Evolutionary conservation across 768 basidiomycete genomes (phyloP), one percentile per base, ranked within the genome.

Genomic region (Tulasnella sp.): DNA sequence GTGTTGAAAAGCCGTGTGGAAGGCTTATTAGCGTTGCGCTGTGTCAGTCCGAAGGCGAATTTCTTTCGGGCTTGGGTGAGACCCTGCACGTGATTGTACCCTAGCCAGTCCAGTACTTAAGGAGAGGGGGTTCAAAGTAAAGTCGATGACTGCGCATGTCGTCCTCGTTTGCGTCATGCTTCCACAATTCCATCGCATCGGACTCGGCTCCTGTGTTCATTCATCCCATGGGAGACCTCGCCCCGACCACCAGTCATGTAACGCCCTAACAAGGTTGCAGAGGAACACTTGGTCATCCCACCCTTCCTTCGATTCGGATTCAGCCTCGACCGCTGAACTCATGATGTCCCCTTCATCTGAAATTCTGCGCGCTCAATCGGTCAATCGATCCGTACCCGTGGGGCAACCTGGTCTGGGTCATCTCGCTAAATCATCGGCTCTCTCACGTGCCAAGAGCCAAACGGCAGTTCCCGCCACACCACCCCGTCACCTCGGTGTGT

Each of bases 321-420:
- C 26, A 67, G 61, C 61, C 26, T 35, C 61, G 61, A 67, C 61
- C 61, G 61, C 26, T 67, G 61, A 67, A 67, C 61, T 67, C 61
- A 67, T 67, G 61, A 67, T 67, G 61, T 29, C 32, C 61, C 26
- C 61, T 32, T 35, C 26, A 15, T 67, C 61, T 67, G 23, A 23
- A 67, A 44, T 44, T 16, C 44, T 16, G 44, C 13, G 44, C 15
- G 11, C 44, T 44, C 44, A 67, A 67, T 67, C 61, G 61, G 61
- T 67, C 61, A 67, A 67, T 67, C 61, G 61, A 67, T 67, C 61
- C 61, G 61, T 67, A 67, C 32, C 61, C 61, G 61, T 67, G 61
- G 61, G 61, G 29, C 26, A 67, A 67, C 61, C 29, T 67, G 61
- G 61, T 67, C 61, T 67, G 15, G 61, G 61, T 51, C 51, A 51